These are phyloP conservation scores for Rhodotorula sp. DNA, from an alignment of 1,284 basidiomycete genomes.

Conservation along the genomic window DNA sequence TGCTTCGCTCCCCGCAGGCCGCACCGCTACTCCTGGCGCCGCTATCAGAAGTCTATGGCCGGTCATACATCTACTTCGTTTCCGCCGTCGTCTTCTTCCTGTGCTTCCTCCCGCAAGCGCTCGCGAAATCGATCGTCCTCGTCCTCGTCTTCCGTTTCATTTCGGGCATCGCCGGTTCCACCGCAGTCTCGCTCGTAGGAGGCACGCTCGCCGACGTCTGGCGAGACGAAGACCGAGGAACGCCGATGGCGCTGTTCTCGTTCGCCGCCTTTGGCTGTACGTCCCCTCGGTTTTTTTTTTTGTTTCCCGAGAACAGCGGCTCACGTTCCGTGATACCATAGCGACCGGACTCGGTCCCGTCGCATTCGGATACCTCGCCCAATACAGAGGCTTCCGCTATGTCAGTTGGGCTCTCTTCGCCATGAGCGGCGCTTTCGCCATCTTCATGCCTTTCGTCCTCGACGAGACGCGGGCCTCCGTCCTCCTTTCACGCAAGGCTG, in stretches of 20 bases:
- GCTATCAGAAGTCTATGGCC: constrained; percentile 35
- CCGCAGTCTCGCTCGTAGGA: constrained; percentile 55
- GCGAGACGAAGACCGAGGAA: constrained; percentile 56
- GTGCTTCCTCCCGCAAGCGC: constrained; percentile 63
- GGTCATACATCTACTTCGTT: constrained; percentile 54
- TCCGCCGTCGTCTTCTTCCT: constrained; percentile 59
- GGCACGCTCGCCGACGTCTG: constrained; percentile 35
- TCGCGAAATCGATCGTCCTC: constrained; percentile 65
- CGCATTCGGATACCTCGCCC: constrained; percentile 35
- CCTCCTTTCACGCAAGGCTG: constrained; percentile 42
- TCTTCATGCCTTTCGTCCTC: constrained; percentile 27
- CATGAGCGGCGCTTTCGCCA: constrained; percentile 22
- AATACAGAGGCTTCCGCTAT: constrained; percentile 23
- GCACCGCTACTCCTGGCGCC: constrained; percentile 38
- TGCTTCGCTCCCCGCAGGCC: not conserved
- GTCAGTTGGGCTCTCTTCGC: constrained; percentile 53
- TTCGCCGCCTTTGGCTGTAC: constrained; percentile 45
- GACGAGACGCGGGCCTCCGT: constrained; percentile 42
- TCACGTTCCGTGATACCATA: not conserved
- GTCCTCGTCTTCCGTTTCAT: constrained; percentile 66
- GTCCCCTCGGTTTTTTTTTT: not conserved
- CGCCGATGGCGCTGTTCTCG: constrained; percentile 62
- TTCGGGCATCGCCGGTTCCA: constrained; percentile 62
- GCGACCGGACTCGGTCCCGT: constrained; percentile 28
- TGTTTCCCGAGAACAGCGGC: no score